A percentile compares a stretch with the other conserved stretches of the same genome.
phyloP scores from a whole-genome alignment of 2,329 filamentous ascomycete species.

The Fusarium nelsonii region DNA sequence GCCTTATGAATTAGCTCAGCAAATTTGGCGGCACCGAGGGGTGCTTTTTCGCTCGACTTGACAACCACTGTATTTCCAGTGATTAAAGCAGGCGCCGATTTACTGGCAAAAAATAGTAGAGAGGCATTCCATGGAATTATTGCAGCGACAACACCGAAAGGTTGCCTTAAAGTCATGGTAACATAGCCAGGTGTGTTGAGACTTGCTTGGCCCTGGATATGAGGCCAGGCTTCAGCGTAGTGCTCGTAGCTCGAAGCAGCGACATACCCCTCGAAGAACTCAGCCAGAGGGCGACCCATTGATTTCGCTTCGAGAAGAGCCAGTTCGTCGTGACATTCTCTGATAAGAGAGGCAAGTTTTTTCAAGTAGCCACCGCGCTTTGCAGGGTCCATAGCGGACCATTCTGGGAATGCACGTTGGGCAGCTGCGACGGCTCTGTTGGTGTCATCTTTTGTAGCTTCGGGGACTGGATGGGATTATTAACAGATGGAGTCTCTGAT shows the following conservation, averaged over 20 bases:
- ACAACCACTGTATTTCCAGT: slow-evolving; percentile 40
- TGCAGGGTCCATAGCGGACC: slow-evolving; percentile 56
- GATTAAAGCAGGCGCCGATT: slow-evolving; percentile 47
- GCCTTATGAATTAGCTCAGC: slow-evolving; percentile 74
- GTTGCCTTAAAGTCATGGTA: slow-evolving; percentile 61
- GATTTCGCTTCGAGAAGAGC: slow-evolving; percentile 47
- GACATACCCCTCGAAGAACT: slow-evolving; percentile 52
- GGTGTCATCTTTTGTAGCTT: slow-evolving; percentile 62
- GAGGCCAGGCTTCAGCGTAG: slow-evolving; percentile 56
- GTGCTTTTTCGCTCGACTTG: slow-evolving; percentile 41
- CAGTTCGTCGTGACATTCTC: slow-evolving; percentile 56
- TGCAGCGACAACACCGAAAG: slow-evolving; percentile 64
- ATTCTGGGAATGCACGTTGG: slow-evolving; percentile 61
- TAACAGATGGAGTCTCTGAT: rapidly evolving
- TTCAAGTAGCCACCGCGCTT: slow-evolving; percentile 58
- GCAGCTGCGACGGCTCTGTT: slow-evolving; percentile 63
- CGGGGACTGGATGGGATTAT: slow-evolving; percentile 34
- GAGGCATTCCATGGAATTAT: slow-evolving; percentile 72
- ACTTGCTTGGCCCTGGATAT: slow-evolving; percentile 60
- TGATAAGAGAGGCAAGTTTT: slow-evolving; percentile 60
- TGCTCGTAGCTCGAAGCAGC: slow-evolving; percentile 56
- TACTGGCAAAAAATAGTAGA: slow-evolving; percentile 59
- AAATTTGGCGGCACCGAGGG: slow-evolving; percentile 40
- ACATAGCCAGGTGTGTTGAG: slow-evolving; percentile 62
- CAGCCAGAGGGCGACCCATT: slow-evolving; percentile 35